These are phyloP conservation scores for Talaromyces pinophilus DNA, from an alignment of 2,329 filamentous ascomycete species.

Conservation along the genomic window DNA sequence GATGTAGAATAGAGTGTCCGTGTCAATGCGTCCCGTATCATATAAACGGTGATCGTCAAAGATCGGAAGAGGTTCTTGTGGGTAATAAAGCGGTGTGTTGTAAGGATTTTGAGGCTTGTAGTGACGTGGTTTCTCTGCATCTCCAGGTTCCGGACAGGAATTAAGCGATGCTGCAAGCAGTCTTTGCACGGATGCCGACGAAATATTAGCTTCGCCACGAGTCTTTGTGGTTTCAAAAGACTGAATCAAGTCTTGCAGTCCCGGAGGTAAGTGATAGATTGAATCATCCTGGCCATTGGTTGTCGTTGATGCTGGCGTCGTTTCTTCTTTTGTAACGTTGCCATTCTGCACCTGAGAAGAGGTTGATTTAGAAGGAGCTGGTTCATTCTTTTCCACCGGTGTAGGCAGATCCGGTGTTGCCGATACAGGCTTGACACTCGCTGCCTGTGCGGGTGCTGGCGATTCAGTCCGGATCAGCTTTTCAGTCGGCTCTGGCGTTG, in stretches of 20 bases:
- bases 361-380: constrained; percentile 41
- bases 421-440: constrained; percentile 45
- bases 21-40: constrained; percentile 73
- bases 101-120: constrained; percentile 83
- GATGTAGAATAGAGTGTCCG: constrained; percentile 95
- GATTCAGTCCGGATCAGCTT: constrained; percentile 53
- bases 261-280: constrained; percentile 88
- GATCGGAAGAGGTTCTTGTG: constrained; percentile 85
- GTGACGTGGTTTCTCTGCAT: constrained; percentile 78
- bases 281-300: constrained; percentile 62
- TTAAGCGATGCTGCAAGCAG: constrained; percentile 75
- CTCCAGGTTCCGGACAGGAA: constrained; percentile 71
- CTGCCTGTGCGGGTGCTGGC: constrained; percentile 46
- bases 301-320: constrained; percentile 40
- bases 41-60: constrained; percentile 91
- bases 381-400: constrained; percentile 51
- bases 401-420: constrained; percentile 51
- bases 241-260: constrained; percentile 84
- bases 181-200: constrained; percentile 61
- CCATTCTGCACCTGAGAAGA: constrained; percentile 50
- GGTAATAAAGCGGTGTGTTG: constrained; percentile 79
- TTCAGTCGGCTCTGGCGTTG: constrained; percentile 44
- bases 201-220: constrained; percentile 49
- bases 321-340: constrained; percentile 45
- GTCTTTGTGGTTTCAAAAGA: constrained; percentile 84